Evolutionary conservation across 768 basidiomycete genomes (phyloP), one percentile per base, ranked within the genome.

Genomic region (Coprinopsis marcescibilis): DNA sequence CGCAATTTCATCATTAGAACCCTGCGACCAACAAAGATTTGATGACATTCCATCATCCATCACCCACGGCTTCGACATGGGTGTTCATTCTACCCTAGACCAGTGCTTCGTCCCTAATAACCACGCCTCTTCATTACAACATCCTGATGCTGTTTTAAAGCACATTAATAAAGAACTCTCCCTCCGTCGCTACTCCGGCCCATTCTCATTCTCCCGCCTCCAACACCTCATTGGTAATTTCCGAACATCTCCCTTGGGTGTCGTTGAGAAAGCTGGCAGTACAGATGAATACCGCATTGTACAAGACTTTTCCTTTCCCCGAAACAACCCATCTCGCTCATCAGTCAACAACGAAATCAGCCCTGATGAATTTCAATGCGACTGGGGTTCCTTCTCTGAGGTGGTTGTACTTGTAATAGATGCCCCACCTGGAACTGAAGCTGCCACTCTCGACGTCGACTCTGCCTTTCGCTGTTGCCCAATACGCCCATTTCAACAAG

Each of bases 141-240:
- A 56, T 30, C 54, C 57, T 2, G 19, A 45, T 3, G 39, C 49
- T 3, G 50, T 59, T 20, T 2, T 38, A 7, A 20, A 42, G 1
- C 55, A 58, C 32, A 56, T 61, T 21, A 25, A 30, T 6, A 55
- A 50, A 19, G 57, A 58, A 35, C 46, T 42, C 3, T 12, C 43
- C 3, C 20, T 8, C 26, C 6, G 48, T 4, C 42, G 38, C 3
- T 59, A 59, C 29, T 53, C 50, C 27, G 55, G 55, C 21, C 55
- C 55, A 2, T 54, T 58, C 51, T 45, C 49, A 0, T 63, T 57
- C 14, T 46, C 27, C 3, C 36, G 42, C 10, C 50, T 67, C 12
- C 60, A 68, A 39, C 7, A 45, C 2, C 4, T 66, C 10, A 73
- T 76, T 24, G 70, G 74, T 0, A 65, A 63, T 0, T 76, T 76